A percentile compares a stretch with the other conserved stretches of the same genome.
Conservation (phyloP, 2,329 filamentous ascomycete genomes). For the Akanthomyces lecanii region DNA sequence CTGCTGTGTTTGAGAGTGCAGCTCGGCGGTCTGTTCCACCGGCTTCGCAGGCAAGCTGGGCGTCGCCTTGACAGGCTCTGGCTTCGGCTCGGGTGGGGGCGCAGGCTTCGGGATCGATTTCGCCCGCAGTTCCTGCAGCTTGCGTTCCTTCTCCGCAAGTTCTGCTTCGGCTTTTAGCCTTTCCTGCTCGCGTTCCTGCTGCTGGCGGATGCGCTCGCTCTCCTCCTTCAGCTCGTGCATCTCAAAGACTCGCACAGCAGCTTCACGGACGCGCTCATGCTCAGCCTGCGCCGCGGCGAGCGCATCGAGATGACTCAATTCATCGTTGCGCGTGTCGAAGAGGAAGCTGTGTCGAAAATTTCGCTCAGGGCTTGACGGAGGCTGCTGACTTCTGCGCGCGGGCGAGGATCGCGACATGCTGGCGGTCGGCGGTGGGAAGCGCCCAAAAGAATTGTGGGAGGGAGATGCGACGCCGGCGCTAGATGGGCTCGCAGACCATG, state of each 20-base stretch:
- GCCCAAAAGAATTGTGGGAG: not conserved
- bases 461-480: not conserved
- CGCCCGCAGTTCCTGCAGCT: slow-evolving; percentile 43
- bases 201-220: slow-evolving; percentile 38
- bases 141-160: slow-evolving; percentile 44
- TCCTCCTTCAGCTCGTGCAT: slow-evolving; percentile 45
- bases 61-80: slow-evolving; percentile 15
- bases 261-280: slow-evolving; percentile 60
- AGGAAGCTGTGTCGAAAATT: slow-evolving; percentile 58
- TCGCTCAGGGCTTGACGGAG: slow-evolving; percentile 38
- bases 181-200: slow-evolving; percentile 44
- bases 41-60: slow-evolving; percentile 17
- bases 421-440: not conserved
- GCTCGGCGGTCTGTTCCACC: slow-evolving; percentile 12
- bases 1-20: not conserved
- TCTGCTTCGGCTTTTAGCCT: slow-evolving; percentile 42
- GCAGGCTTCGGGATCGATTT: slow-evolving; percentile 43
- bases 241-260: slow-evolving; percentile 45
- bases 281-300: slow-evolving; percentile 61
- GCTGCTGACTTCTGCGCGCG: slow-evolving; percentile 33
- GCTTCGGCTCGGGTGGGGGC: slow-evolving; percentile 24
- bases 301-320: slow-evolving; percentile 60
- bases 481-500: slow-evolving; percentile 7
- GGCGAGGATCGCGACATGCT: slow-evolving; percentile 44
- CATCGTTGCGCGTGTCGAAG: slow-evolving; percentile 56